Conservation (phyloP, 768 basidiomycete species). For the Russula earlei region DNA sequence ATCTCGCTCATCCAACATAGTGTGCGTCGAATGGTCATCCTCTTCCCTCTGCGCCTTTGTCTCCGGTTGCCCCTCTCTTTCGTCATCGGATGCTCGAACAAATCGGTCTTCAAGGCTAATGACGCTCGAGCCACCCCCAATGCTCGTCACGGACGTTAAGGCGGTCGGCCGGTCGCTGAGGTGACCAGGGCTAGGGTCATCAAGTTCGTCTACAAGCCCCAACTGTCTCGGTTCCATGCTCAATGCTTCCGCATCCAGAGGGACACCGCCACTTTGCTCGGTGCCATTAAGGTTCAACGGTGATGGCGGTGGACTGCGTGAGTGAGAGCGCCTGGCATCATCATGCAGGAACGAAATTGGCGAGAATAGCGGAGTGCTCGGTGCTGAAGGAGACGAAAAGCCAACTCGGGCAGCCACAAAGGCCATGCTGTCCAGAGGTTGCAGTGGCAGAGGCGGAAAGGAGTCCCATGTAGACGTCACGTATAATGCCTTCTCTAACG, state of each 20-base stretch:
- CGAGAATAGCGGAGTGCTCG: constrained; percentile 75
- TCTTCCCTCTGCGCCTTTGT: constrained; percentile 17
- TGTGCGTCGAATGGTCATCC: constrained; percentile 10
- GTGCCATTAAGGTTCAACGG: constrained; percentile 46
- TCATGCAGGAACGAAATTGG: constrained; percentile 83
- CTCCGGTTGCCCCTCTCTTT: constrained; percentile 8
- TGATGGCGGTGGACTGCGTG: constrained; percentile 70
- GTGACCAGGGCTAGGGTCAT: constrained; percentile 77
- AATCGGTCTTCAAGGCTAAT: constrained; percentile 55
- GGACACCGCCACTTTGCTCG: constrained; percentile 25
- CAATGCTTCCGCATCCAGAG: constrained; percentile 28
- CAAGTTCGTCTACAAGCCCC: constrained; percentile 78
- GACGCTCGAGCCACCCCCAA: constrained; percentile 35
- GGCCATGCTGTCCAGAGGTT: constrained; percentile 24
- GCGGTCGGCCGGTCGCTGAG: constrained; percentile 73
- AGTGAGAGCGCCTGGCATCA: constrained; percentile 71
- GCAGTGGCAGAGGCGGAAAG: constrained; percentile 52
- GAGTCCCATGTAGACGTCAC: constrained; percentile 74
- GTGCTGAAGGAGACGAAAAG: constrained; percentile 43
- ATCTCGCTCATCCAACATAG: constrained; percentile 28
- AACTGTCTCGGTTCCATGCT: constrained; percentile 39
- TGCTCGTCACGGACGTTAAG: constrained; percentile 51
- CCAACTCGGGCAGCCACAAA: constrained; percentile 32
- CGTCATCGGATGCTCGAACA: constrained; percentile 35
- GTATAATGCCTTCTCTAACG: constrained; percentile 70